Evolutionary conservation across 192 early-diverging fungal species (phyloP), one percentile per base, ranked within the genome.

Genomic region (Linnemannia zychae): DNA sequence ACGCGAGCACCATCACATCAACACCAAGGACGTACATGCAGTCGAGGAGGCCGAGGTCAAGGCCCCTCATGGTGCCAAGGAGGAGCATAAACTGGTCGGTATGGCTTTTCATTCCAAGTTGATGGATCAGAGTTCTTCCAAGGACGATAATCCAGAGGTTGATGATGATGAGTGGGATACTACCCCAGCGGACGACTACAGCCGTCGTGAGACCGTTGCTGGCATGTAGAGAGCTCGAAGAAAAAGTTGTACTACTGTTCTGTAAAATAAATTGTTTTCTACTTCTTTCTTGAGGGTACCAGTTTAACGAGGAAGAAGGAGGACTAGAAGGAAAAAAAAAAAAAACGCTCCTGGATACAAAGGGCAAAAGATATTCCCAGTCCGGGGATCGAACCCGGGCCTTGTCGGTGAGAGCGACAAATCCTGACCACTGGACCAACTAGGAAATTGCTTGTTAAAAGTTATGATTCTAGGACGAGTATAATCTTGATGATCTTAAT

Each of bases 361-460:
- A 3, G 3, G 28, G 7, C 74, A 77, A 78, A 47, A 72, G 16
- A 34, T 50, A 73, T 82, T 82, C 80, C 80, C 80, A 82, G 80
- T 82, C 80, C 80, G 80, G 80, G 80, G 80, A 82, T 82, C 80
- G 80, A 82, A 82, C 80, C 80, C 80, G 80, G 80, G 80, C 80
- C 80, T 82, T 82, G 80, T 82, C 80, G 80, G 80, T 82, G 80
- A 82, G 80, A 82, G 80, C 80, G 80, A 81, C 80, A 81, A 81
- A 79, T 79, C 80, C 80, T 81, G 80, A 81, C 73, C 79, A 81
- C 73, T 75, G 79, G 73, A 81, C 73, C 79, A 81, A 81, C 72
- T 75, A 81, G 72, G 67, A 81, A 75, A 0, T 40, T 68, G 37
- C 28, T 31, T 63, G 57, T 63, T 63, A 1, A 60, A 31, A 31